A percentile compares a stretch with the other conserved stretches of the same genome.
phyloP scores from a whole-genome alignment of 2,329 filamentous ascomycete genomes.

The Grosmannia huntii region DNA sequence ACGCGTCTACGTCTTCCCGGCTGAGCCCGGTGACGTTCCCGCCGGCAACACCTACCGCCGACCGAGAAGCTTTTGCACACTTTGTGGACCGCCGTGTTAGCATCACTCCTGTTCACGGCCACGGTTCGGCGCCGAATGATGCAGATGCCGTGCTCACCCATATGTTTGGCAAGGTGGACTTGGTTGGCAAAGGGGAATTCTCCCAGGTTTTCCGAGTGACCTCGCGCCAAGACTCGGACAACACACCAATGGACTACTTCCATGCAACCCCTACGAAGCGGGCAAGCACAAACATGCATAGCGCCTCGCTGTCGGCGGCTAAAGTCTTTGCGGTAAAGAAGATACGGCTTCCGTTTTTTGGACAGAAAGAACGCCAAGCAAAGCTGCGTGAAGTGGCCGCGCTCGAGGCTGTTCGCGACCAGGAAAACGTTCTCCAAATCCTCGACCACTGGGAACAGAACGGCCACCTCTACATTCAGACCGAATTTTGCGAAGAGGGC shows the following conservation, averaged over 20 bases:
- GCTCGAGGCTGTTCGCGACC: constrained; percentile 61
- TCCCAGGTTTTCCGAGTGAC: constrained; percentile 81
- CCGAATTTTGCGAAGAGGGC: constrained; percentile 91
- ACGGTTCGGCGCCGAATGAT: constrained; percentile 56
- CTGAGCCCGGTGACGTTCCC: constrained; percentile 26
- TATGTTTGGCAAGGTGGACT: constrained; percentile 69
- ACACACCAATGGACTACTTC: constrained; percentile 23
- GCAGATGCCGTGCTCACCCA: constrained; percentile 62
- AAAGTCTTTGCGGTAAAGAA: constrained; percentile 90
- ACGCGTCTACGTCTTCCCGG: background rate
- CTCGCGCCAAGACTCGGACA: constrained; percentile 15
- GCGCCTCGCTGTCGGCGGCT: constrained; percentile 24
- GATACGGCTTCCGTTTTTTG: constrained; percentile 66
- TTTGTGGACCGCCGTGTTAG: constrained; percentile 45
- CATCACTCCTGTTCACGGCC: constrained; percentile 58
- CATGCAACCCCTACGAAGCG: constrained; percentile 11
- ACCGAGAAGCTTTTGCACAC: constrained; percentile 36
- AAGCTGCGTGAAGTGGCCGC: constrained; percentile 77
- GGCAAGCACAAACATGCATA: constrained; percentile 17
- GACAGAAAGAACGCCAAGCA: constrained; percentile 64
- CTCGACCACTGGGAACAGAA: constrained; percentile 81
- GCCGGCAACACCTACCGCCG: constrained; percentile 72
- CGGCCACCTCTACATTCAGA: constrained; percentile 86
- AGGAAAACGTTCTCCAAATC: constrained; percentile 76
- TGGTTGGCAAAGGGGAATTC: constrained; percentile 81